Base-by-base conservation (phyloP, 768 basidiomycete genomes). In the Lenzites betulinus region DNA sequence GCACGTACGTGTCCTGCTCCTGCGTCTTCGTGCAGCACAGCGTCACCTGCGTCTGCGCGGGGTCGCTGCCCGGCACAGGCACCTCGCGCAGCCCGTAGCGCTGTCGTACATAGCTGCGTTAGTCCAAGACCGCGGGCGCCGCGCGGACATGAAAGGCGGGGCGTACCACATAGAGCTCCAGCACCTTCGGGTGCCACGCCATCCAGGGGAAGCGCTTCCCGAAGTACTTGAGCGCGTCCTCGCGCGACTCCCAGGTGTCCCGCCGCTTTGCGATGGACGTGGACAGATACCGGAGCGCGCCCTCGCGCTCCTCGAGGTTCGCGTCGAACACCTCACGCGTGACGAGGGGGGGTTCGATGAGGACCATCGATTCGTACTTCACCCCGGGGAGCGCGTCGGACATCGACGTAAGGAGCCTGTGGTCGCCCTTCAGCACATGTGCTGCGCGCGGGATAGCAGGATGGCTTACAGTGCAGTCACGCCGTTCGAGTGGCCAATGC, bases 401-500 rank as follows among this genome's bases (percentile, higher is more conserved):
- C 4, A 49, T 28, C 15, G 47, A 30, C 47, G 47, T n/a, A 7
- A 49, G 47, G 16, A 49, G 9, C 22, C 47, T 49, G 38, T 16
- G 18, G 38, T 8, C 30, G 30, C 6, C 6, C 11, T 11, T 33
- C 30, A 39, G 38, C 38, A 16, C 22, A n/a, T 44, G n/a, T 20
- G 9, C n/a, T 44, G 20, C n/a, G 20, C 43, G 20, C n/a, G 5
- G 18, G 15, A 4, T 4, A 5, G 4, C 12, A 20, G 43, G 20
- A 44, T n/a, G 22, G 41, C 38, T 3, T 30, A 64, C 63, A 60
- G 12, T 2, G 58, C 54, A 1, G 50, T 39, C 1, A 43, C 54
- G 0, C 63, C 63, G 5, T 51, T 46, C 22, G 63, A 64, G 43
- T 64, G 63, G 13, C 63, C 63, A 13, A 64, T 43, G 0, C 35